Evolutionary conservation across 2,329 filamentous ascomycete genomes (phyloP).

Genomic region (Colletotrichum australisinense): DNA sequence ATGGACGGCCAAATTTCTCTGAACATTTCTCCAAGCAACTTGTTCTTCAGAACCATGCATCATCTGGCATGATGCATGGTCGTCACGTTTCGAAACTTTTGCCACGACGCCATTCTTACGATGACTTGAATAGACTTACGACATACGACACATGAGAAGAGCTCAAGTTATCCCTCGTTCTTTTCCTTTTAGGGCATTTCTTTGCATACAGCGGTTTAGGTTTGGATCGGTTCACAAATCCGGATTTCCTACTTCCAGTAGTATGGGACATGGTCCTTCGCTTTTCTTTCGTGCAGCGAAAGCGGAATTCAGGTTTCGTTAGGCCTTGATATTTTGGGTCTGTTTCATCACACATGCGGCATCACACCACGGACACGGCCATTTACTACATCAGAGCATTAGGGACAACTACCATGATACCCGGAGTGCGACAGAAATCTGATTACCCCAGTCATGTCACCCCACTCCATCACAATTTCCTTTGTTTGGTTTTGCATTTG

Average conservation of each 20-base stretch:
- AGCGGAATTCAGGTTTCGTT: neutral
- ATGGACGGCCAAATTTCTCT: constrained; percentile 54
- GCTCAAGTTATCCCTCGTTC: neutral
- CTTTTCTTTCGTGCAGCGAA: neutral
- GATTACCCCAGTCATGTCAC: constrained; percentile 36
- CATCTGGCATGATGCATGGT: constrained; percentile 40
- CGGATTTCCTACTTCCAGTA: neutral
- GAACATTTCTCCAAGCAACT: constrained; percentile 26
- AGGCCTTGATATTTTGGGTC: neutral
- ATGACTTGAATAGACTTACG: neutral
- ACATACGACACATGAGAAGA: neutral
- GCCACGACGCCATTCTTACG: neutral
- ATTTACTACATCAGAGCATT: constrained; percentile 35
- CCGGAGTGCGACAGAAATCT: constrained; percentile 39
- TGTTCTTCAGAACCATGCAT: constrained; percentile 1
- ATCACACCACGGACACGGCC: constrained; percentile 29
- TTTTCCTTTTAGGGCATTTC: neutral
- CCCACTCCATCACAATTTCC: constrained; percentile 33
- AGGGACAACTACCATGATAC: constrained; percentile 37
- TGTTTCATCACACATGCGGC: constrained; percentile 8
- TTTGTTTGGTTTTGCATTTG: constrained; percentile 13
- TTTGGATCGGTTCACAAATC: neutral
- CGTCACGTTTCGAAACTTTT: neutral
- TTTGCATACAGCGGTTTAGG: constrained; percentile 29
- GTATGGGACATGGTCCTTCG: neutral